Evolutionary conservation across 78 protist species (phyloP), one percentile per base, ranked within the genome.

Genomic region (Dictyostelium purpureum): DNA sequence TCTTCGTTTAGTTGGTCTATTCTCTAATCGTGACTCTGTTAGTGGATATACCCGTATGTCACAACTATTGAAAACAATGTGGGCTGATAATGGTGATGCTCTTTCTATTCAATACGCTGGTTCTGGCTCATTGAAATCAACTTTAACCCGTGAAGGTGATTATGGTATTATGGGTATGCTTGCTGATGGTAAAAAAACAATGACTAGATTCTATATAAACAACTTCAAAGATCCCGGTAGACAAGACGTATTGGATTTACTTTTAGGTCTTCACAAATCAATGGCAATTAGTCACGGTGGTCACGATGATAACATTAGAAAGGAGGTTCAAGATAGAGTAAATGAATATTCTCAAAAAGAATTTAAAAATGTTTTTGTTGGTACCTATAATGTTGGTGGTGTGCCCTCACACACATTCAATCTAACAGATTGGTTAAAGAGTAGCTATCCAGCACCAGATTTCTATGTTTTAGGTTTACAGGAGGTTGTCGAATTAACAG

Each of bases 41-140:
- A 42, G 37, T 14, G 28, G 57, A 31, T 59, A 73, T 61, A 51
- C 75, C 31, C 42, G 54, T 26, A 35, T 85, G 24, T 26, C 80
- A 11, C 82, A 56, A 40, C n/a, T 28, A 26, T 11, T 85, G 35
- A 85, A 85, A 33, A 85, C 82, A 14, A 24, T 88, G 37, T 97
- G 98, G 98, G 97, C 95, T 9, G 91, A 96, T 73, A 96, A 97
- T 63, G 98, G 96, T 9, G 98, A 97, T 73, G 93, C 93, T 19
- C 52, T 97, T 12, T 79, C 94, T 7, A 94, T 87, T 49, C 89
- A 69, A 21, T 97, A 97, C 35, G 93, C 98, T 1, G 98, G 98
- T 9, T 95, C 97, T 28, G 97, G 97, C 2, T 96, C 97, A 7
- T 82, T 96, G 61, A 95, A 79, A 56, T 89, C 89, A 4, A 81